Base-by-base conservation (phyloP, 768 basidiomycete genomes). In the Mycena indigotica region DNA sequence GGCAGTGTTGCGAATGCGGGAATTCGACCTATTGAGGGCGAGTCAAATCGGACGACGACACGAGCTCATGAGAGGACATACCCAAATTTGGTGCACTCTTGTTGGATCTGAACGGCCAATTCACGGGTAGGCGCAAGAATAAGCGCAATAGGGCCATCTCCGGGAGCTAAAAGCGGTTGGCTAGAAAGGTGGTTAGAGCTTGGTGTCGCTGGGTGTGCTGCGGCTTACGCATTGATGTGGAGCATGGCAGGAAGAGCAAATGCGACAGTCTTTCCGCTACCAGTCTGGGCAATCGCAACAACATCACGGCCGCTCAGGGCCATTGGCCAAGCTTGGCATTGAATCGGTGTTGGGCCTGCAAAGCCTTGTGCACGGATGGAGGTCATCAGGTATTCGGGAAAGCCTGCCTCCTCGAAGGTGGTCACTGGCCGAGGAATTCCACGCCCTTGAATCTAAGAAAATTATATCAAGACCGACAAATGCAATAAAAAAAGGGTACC, bases 321-420 rank as follows among this genome's bases (percentile, higher is more conserved):
- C 95, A 98, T 98, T 0, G 97, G 97, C 97, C 97, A 99, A 17
- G 95, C 91, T 72, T 99, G 97, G 69, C 96, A 97, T 70, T 99
- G 97, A 68, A 99, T 98, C 49, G 97, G 88, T 5, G 96, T 95
- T 0, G 97, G 97, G 1, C 82, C 71, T 26, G 85, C 73, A 77
- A 99, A 99, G 28, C 97, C 97, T 76, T 97, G 94, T 10, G 93
- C 91, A 58, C 84, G 88, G 72, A 99, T 95, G 50, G 96, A 92
- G 52, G 84, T 76, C 87, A 98, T 87, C 59, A 99, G 84, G 74
- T 98, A 98, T 66, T 96, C 93, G 10, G 97, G 97, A 76, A 98
- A 98, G 49, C 90, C 95, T 66, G 86, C 86, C 76, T 99, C 96
- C 53, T 98, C 95, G 70, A 99, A 99, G 38, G 85, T 82, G 50